Evolutionary conservation across 345 rosid genomes (phyloP).

Genomic region (Microthlaspi erraticum): DNA sequence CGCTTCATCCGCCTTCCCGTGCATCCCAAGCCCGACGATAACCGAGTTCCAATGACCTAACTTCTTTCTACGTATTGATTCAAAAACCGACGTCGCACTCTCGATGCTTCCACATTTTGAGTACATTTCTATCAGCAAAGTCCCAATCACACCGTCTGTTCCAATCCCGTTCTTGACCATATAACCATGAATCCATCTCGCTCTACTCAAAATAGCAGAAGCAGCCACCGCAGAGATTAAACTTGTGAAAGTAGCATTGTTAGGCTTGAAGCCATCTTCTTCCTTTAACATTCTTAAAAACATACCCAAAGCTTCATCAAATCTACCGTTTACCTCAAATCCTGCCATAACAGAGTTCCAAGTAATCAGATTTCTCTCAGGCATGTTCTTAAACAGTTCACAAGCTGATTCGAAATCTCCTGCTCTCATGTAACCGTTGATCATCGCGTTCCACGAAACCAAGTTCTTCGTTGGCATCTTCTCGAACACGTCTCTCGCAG

Average conservation of each 20-base stretch:
- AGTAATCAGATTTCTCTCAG: slow-evolving; percentile 47
- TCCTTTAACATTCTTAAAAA: slow-evolving; percentile 45
- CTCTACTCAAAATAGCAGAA: slow-evolving; percentile 54
- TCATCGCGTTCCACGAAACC: slow-evolving; percentile 56
- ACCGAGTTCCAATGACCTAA: slow-evolving; percentile 77
- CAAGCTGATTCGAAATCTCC: slow-evolving; percentile 43
- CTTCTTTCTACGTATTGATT: slow-evolving; percentile 50
- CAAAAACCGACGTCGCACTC: slow-evolving; percentile 53
- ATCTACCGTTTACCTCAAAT: slow-evolving; percentile 48
- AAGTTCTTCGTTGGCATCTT: slow-evolving; percentile 46
- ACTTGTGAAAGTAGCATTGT: slow-evolving; percentile 54
- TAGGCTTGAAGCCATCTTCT: slow-evolving; percentile 49
- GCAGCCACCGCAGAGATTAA: slow-evolving; percentile 63
- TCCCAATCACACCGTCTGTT: slow-evolving; percentile 58
- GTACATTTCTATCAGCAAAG: slow-evolving; percentile 69
- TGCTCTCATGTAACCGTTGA: slow-evolving; percentile 53
- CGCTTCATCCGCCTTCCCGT: slow-evolving; percentile 63
- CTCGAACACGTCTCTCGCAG: slow-evolving; percentile 55
- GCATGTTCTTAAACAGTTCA: slow-evolving; percentile 48
- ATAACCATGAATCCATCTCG: slow-evolving; percentile 68
- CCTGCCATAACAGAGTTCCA: slow-evolving; percentile 62
- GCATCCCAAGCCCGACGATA: slow-evolving; percentile 69
- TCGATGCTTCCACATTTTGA: slow-evolving; percentile 69
- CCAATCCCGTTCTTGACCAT: slow-evolving; percentile 49
- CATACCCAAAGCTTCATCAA: slow-evolving; percentile 47